phyloP scores from a whole-genome alignment of 108 stramenopile genomes.

The Cyclostephanos tholiformis region DNA sequence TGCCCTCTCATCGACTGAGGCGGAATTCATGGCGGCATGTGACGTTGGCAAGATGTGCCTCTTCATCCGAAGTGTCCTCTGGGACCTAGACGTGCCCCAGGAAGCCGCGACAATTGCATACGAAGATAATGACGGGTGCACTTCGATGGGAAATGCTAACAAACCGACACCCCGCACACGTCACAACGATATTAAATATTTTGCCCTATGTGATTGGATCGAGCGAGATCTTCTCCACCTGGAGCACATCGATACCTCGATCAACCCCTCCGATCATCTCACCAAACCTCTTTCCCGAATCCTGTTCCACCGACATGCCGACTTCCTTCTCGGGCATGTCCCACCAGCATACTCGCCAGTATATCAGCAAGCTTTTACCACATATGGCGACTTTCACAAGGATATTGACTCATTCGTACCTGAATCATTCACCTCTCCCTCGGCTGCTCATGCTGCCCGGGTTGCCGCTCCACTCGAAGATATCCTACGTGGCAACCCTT shows the following conservation, averaged over 20 bases:
- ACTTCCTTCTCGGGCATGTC: conserved; percentile 10
- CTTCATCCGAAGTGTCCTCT: conserved; percentile 30
- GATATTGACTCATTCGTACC: too few relatives aligned
- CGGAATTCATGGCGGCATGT: conserved; percentile 15
- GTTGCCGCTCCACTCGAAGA: too few relatives aligned
- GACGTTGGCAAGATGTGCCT: conserved; percentile 27
- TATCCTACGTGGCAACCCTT: too few relatives aligned
- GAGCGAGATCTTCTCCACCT: neutral
- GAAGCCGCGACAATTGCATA: too few relatives aligned
- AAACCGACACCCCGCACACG: conserved; percentile 19
- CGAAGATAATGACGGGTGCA: too few relatives aligned
- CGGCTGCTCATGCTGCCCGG: too few relatives aligned
- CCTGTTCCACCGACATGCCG: conserved; percentile 4
- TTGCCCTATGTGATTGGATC: neutral
- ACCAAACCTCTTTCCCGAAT: neutral
- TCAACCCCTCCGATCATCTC: neutral
- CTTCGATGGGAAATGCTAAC: too few relatives aligned
- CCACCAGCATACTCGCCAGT: too few relatives aligned
- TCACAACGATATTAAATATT: conserved; percentile 31
- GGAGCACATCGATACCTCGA: neutral
- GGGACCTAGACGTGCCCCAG: conserved; percentile 38
- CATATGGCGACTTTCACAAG: too few relatives aligned
- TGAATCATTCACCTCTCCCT: too few relatives aligned
- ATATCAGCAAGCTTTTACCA: neutral
- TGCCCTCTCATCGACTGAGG: too few relatives aligned